Evolutionary conservation across 306 rosid genomes (phyloP).

Genomic region (Vigna trinervia): DNA sequence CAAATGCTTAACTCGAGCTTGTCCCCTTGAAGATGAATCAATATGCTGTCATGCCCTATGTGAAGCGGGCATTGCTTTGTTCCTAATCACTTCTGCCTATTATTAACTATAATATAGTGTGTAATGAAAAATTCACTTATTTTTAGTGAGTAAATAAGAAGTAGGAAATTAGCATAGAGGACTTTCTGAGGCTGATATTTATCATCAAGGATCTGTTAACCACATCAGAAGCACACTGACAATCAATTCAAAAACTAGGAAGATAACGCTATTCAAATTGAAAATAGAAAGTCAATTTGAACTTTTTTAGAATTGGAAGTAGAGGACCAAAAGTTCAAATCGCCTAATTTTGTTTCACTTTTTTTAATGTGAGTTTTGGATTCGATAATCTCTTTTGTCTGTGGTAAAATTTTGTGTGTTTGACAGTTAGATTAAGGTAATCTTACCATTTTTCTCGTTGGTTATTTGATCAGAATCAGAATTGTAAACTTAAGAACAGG

Average conservation of each 20-base stretch:
- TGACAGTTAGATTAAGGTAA: neutral
- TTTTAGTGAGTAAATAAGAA: neutral
- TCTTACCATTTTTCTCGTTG: slow-evolving; percentile 6
- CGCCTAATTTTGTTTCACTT: neutral
- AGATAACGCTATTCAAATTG: slow-evolving; percentile 9
- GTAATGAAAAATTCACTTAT: neutral
- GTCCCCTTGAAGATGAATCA: slow-evolving; percentile 7
- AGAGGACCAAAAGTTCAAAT: slow-evolving; percentile 8
- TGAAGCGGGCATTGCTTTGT: neutral
- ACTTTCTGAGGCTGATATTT: slow-evolving; percentile 1
- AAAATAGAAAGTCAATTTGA: neutral
- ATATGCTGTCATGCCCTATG: neutral
- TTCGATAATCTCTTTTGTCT: neutral
- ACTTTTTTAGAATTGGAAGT: slow-evolving; percentile 1
- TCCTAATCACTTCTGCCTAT: neutral
- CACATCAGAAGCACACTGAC: neutral
- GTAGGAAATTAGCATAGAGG: neutral
- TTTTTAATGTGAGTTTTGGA: neutral
- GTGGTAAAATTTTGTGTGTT: neutral
- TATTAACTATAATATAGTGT: neutral
- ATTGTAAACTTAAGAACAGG: neutral
- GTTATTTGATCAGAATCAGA: neutral
- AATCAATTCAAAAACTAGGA: neutral
- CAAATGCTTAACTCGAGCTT: neutral
- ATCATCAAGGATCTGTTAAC: slow-evolving; percentile 9